Conservation (phyloP, 495 filamentous ascomycete genomes). For the Podospora sp. region DNA sequence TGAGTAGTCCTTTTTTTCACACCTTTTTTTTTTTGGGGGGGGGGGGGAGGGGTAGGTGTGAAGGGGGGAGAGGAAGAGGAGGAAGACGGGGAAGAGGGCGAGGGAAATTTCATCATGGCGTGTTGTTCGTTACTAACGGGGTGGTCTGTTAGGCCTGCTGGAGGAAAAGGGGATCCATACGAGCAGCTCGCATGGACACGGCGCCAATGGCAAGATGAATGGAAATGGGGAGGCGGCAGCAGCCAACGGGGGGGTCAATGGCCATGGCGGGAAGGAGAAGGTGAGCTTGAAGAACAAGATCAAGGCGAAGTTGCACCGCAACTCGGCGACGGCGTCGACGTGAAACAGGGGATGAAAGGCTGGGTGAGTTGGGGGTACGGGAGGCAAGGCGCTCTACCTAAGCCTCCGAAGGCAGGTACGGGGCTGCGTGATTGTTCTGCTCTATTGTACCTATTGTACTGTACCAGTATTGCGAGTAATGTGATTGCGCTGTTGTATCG, state of each 20-base stretch:
- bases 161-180: constrained; percentile 47
- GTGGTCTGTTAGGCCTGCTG: constrained; percentile 39
- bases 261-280: constrained; percentile 34
- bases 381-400: too few relatives aligned
- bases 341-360: background rate
- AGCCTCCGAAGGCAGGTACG: too few relatives aligned
- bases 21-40: background rate
- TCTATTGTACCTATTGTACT: too few relatives aligned
- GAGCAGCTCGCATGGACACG: background rate
- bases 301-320: constrained; percentile 48
- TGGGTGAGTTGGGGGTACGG: background rate
- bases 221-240: constrained; percentile 2
- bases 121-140: constrained; percentile 5
- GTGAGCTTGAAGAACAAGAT: constrained; percentile 42
- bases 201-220: constrained; percentile 6
- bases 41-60: background rate
- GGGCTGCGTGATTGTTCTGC: too few relatives aligned
- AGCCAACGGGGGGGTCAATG: background rate
- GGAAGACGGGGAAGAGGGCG: background rate
- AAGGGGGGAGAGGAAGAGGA: background rate
- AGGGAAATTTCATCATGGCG: background rate
- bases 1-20: constrained; percentile 44
- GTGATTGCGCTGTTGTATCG: background rate
- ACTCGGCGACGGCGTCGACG: constrained; percentile 3
- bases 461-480: too few relatives aligned